Evolutionary conservation across 1,284 basidiomycete species (phyloP), one percentile per base, ranked within the genome.

Genomic region (Laetiporus sulphureus): DNA sequence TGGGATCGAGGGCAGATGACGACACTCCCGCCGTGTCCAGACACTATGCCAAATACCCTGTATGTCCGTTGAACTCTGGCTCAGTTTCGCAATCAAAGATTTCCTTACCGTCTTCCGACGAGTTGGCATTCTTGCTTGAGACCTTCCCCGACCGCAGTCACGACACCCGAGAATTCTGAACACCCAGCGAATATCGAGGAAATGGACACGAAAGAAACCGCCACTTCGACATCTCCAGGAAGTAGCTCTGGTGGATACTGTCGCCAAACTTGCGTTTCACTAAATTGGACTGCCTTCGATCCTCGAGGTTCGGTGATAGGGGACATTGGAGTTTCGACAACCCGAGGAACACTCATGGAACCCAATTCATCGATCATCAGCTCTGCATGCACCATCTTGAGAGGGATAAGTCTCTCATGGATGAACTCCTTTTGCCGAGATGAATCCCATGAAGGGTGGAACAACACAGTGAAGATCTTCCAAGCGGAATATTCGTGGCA

Each of bases 401-500:
- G 30, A 8, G 41, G 41, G 5, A 41, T 25, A 11, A 51, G 39
- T 20, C 40, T 32, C 22, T 23, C 31, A 3, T 41, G 23, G 12
- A 49, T 42, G 32, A 23, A 42, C 1, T 32, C 24, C 7, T 44
- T 23, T 32, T 48, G 45, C 8, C 18, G 16, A 5, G 30, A 18
- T 4, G 23, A 8, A 23, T 38, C 32, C 48, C 47, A 47, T 13
- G 37, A 33, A 2, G 40, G 19, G 15, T 47, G 22, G 41, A 55
- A 55, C 4, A 49, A 25, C 13, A 46, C 42, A 3, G 47, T 20
- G 13, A 19, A 24, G 18, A 56, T 46, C 15, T 46, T 42, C 48
- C 48, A 54, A 2, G 34, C 36, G 5, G 36, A 38, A 16, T 46
- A 49, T 40, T 56, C 54, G 12, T 49, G 52, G 11, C 45, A 43